Base-by-base conservation (phyloP, 2,329 filamentous ascomycete species). In the Pyrenophora tritici-repentis region DNA sequence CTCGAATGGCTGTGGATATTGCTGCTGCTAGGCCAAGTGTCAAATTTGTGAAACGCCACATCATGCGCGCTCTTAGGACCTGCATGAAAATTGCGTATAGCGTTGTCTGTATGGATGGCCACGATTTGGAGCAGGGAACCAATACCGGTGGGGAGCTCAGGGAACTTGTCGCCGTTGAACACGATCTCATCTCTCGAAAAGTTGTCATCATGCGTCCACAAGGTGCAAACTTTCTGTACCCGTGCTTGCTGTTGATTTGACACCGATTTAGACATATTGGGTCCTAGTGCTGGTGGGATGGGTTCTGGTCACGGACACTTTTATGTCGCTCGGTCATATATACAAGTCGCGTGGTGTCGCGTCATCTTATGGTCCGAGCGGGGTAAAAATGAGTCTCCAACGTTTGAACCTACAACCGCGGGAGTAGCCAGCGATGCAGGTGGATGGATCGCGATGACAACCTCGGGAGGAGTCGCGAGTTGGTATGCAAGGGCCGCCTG, bases 151-250 rank as follows among this genome's bases (percentile, higher is more conserved):
- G 83, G 81, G 37, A 81, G 78, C 58, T 83, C 81, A 45, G 84
- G 83, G 52, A 93, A 84, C 13, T 86, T 80, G 48, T 89, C 86
- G 50, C 87, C 80, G 68, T 93, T 94, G 65, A 95, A 81, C 17
- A 94, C 79, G 37, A 94, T 86, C 62, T 93, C 90, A 64, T 95
- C 89, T 50, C 82, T 83, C 7, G 87, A 86, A 64, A 91, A 88
- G 35, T 83, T 85, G 59, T 95, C 90, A 70, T 92, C 89, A 61
- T 84, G 81, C 6, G 82, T 79, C 79, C 81, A 83, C 12, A 84
- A 70, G 2, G 77, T 78, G 61, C 79, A 82, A 5, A 75, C 48
- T 46, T 74, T 75, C 42, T 75, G 74, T 47, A 75, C 65, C 36
- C 63, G 61, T 3, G 63, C 65, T 4, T 58, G 59, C 37, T 65